Percentiles rank a stretch among this genome's conserved stretches.
Conservation (phyloP, 805 yeast genomes). For the Metschnikowia picachoensis region DNA sequence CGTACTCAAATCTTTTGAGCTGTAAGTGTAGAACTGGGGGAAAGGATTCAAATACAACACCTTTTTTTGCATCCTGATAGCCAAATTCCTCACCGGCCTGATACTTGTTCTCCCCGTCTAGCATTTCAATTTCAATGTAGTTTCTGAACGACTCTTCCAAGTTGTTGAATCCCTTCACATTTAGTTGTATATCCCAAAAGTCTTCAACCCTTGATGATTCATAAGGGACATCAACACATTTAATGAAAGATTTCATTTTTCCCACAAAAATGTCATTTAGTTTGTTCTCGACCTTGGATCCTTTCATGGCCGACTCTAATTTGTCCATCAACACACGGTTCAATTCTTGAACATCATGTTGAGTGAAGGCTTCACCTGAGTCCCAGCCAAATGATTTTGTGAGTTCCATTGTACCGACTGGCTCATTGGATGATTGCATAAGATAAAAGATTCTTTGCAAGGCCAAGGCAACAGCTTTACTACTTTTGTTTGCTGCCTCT, state of each 20-base stretch:
- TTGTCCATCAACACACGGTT: slow-evolving; percentile 94
- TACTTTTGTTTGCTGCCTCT: slow-evolving; percentile 32
- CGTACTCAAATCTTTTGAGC: slow-evolving; percentile 90
- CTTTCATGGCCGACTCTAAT: slow-evolving; percentile 86
- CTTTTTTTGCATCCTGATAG: slow-evolving; percentile 93
- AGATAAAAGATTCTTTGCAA: slow-evolving; percentile 84
- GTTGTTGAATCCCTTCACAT: slow-evolving; percentile 77
- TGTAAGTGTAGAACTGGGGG: slow-evolving; percentile 94
- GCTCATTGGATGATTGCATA: slow-evolving; percentile 65
- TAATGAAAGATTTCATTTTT: slow-evolving; percentile 90
- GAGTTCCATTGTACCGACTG: slow-evolving; percentile 81
- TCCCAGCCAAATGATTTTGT: slow-evolving; percentile 98
- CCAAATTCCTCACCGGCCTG: slow-evolving; percentile 84
- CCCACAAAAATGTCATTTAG: slow-evolving; percentile 88
- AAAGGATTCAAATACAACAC: slow-evolving; percentile 84
- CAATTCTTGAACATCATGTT: slow-evolving; percentile 96
- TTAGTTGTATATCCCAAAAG: slow-evolving; percentile 96
- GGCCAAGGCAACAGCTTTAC: slow-evolving; percentile 62
- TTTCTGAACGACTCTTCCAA: slow-evolving; percentile 75
- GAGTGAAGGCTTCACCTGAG: slow-evolving; percentile 89
- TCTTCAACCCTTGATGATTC: slow-evolving; percentile 91
- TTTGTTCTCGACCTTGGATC: slow-evolving; percentile 56
- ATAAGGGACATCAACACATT: slow-evolving; percentile 88
- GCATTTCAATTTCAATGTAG: slow-evolving; percentile 81
- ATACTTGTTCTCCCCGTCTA: slow-evolving; percentile 94